A percentile compares a stretch with the other conserved stretches of the same genome.
Conservation (phyloP, 257 asterid genomes). For the Fraxinus pennsylvanica region DNA sequence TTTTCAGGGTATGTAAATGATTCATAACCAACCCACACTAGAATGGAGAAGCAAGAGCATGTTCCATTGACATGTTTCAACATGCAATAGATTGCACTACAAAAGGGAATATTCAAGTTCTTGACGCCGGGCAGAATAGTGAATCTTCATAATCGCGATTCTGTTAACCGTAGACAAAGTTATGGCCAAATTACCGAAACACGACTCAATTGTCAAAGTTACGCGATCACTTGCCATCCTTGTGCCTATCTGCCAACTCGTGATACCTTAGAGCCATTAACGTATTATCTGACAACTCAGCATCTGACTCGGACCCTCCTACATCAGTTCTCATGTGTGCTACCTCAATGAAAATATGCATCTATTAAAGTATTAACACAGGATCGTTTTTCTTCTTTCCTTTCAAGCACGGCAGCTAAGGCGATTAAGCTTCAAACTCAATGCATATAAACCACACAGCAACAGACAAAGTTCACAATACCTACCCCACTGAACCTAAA, state of each 20-base stretch:
- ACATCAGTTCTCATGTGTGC: background rate
- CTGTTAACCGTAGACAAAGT: too few relatives aligned
- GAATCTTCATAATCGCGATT: too few relatives aligned
- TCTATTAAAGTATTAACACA: background rate
- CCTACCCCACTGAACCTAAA: constrained; percentile 2
- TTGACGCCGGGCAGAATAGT: too few relatives aligned
- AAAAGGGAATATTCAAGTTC: background rate
- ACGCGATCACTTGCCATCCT: too few relatives aligned
- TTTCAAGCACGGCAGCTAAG: background rate
- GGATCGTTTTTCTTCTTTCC: background rate
- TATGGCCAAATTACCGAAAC: too few relatives aligned
- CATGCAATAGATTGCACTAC: background rate
- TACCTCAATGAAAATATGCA: background rate
- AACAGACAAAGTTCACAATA: background rate
- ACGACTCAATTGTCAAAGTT: too few relatives aligned
- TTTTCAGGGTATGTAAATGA: background rate
- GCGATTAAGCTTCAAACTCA: background rate
- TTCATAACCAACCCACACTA: background rate
- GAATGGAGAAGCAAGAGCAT: background rate
- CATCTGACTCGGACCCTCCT: too few relatives aligned
- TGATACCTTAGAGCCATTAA: too few relatives aligned
- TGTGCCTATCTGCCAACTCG: too few relatives aligned
- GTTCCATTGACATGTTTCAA: background rate
- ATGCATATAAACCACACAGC: background rate
- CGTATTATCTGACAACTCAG: too few relatives aligned